Evolutionary conservation across 2,329 filamentous ascomycete genomes (phyloP), one percentile per base, ranked within the genome.

Genomic region (Colletotrichum godetiae): DNA sequence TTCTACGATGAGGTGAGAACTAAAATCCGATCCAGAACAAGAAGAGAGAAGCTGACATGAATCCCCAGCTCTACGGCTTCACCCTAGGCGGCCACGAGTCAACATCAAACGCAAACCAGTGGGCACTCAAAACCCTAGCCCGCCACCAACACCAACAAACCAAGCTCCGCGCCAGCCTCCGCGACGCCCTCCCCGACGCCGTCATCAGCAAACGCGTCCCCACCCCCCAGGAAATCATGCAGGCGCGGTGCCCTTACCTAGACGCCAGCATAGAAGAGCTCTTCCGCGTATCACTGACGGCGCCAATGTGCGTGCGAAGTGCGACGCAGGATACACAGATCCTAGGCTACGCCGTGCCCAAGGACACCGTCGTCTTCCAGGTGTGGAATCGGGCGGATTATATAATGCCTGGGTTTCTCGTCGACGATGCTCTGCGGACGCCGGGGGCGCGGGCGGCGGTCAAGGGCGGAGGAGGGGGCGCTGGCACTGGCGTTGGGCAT

Each of bases 1-100:
- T 81, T 84, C n/a, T 75, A 76, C 35, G 80, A 82, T 67, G 82
- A 84, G 76, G 80, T 80, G 64, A 37, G 76, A 56, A n/a, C 29
- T 31, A 33, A 5, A 55, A 0, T 13, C 7, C 22, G 4, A 5
- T 12, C 2, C 6, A 22, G 6, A 8, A 22, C 2, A 13, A 33
- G 10, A 12, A 5, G 3, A 15, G 4, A 27, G 27, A 4, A 12
- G 4, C 33, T 60, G 63, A 63, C 13, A 56, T 7, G 6, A 8
- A 3, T 64, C 19, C n/a, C 37, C 24, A 78, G 78, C 66, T 78
- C 19, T 77, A 79, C 49, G 79, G 78, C 15, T 79, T 78, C 67
- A 75, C 77, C 55, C 35, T 80, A n/a, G 77, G 68, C 10, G 78
- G 79, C 3, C 79, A 81, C 55, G 78, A 81, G 8, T 78, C 78